These are phyloP conservation scores for Chrysoporthe austroafricana DNA, from an alignment of 2,329 filamentous ascomycete genomes.

Conservation along the genomic window DNA sequence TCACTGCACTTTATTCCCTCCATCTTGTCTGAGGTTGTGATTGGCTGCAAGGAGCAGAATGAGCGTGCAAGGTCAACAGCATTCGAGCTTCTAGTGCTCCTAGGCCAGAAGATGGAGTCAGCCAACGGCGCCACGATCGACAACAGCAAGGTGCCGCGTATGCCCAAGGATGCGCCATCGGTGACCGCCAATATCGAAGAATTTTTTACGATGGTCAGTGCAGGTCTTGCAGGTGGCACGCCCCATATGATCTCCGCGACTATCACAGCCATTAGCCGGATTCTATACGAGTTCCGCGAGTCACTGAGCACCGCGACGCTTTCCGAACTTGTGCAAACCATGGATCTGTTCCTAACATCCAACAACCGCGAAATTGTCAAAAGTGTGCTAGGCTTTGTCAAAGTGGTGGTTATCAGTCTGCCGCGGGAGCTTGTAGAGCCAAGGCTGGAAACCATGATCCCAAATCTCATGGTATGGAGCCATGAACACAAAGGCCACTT, in stretches of 20 bases:
- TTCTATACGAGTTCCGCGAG: constrained; percentile 87
- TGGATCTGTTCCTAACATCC: constrained; percentile 94
- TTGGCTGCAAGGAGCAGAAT: constrained; percentile 96
- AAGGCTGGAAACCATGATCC: constrained; percentile 76
- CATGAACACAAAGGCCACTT: constrained; percentile 98
- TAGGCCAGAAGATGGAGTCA: constrained; percentile 77
- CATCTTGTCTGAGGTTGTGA: constrained; percentile 90
- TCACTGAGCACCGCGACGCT: constrained; percentile 71
- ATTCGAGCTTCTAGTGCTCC: constrained; percentile 86
- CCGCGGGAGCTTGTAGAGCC: constrained; percentile 79
- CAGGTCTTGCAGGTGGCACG: constrained; percentile 87
- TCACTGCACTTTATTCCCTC: constrained; percentile 93
- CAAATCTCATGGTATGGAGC: constrained; percentile 93
- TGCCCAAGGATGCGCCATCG: constrained; percentile 78
- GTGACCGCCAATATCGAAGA: constrained; percentile 86
- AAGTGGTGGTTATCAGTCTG: constrained; percentile 88
- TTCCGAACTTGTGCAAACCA: constrained; percentile 85
- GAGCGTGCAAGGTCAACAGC: constrained; percentile 89
- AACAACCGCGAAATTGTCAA: constrained; percentile 97
- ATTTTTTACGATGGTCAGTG: constrained; percentile 97
- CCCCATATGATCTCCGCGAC: constrained; percentile 97
- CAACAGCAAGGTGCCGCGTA: constrained; percentile 84
- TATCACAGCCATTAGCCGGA: constrained; percentile 92
- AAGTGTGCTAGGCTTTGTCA: constrained; percentile 93
- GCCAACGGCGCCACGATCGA: constrained; percentile 75